These are phyloP conservation scores for Mucor racemosus DNA, from an alignment of 371 early-diverging fungal species.

Conservation along the genomic window DNA sequence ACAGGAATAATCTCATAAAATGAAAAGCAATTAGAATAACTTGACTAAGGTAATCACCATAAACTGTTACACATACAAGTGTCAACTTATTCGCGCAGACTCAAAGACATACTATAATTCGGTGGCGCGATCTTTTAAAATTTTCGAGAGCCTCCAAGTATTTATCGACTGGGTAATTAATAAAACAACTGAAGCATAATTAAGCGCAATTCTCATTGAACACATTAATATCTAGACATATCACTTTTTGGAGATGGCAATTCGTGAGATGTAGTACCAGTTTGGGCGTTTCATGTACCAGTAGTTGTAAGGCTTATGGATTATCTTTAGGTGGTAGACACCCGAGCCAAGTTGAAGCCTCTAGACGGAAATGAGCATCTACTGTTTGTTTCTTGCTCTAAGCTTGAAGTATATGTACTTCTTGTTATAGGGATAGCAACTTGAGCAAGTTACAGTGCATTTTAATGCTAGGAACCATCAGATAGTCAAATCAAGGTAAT, in stretches of 20 bases:
- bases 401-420: slow-evolving; percentile 25
- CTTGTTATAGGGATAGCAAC: slow-evolving; percentile 27
- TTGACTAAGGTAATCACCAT: no score
- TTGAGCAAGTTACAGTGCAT: slow-evolving; percentile 23
- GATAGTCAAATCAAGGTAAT: slow-evolving; percentile 4
- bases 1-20: no score
- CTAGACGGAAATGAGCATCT: slow-evolving; percentile 22
- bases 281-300: slow-evolving; percentile 20
- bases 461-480: slow-evolving; percentile 11
- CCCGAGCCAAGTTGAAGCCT: slow-evolving; percentile 24
- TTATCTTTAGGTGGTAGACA: slow-evolving; percentile 24
- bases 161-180: no score
- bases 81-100: no score
- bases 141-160: no score
- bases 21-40: no score
- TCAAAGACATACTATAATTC: no score
- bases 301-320: slow-evolving; percentile 28
- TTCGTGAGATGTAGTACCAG: slow-evolving; percentile 11
- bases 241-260: slow-evolving; percentile 9
- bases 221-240: neutral
- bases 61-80: no score
- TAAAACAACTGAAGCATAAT: no score
- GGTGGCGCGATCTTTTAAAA: no score
- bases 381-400: slow-evolving; percentile 25
- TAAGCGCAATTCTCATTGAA: neutral